These are phyloP conservation scores for Boletus reticuloceps DNA, from an alignment of 768 basidiomycete genomes.

Conservation along the genomic window DNA sequence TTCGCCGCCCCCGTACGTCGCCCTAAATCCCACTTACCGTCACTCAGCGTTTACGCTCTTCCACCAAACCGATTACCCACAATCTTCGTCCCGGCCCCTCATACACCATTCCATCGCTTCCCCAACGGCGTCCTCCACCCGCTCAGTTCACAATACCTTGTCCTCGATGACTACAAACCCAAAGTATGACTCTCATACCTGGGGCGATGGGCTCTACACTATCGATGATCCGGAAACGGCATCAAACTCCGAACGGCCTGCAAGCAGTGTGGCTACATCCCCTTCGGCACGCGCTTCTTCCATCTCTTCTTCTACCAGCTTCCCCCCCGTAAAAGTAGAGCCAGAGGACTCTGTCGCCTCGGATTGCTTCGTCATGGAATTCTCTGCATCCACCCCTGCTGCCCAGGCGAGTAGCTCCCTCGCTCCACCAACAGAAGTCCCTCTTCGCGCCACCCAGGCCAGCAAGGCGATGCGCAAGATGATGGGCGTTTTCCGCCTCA, in stretches of 20 bases:
- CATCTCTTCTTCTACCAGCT: conserved; percentile 28
- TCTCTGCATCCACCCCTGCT: conserved; percentile 27
- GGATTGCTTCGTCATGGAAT: conserved; percentile 37
- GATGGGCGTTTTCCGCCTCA: conserved; percentile 77
- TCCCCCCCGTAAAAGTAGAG: conserved; percentile 31
- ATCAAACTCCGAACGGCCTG: conserved; percentile 35
- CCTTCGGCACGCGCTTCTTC: conserved; percentile 36
- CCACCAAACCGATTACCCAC: conserved; percentile 21
- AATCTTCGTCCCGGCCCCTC: conserved; percentile 19
- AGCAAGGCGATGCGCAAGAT: conserved; percentile 65
- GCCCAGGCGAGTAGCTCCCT: conserved; percentile 37
- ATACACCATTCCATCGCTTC: conserved; percentile 16
- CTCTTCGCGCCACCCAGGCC: conserved; percentile 74
- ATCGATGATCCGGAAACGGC: conserved; percentile 32
- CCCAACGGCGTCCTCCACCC: conserved; percentile 9
- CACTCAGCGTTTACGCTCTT: conserved; percentile 20
- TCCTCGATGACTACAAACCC: conserved; percentile 10
- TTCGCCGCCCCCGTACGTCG: conserved; percentile 23
- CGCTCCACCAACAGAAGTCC: conserved; percentile 62
- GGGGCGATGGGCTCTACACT: conserved; percentile 33
- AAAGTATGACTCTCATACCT: conserved; percentile 27
- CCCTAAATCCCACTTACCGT: conserved; percentile 22
- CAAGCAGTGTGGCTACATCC: conserved; percentile 33
- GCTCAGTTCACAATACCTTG: conserved; percentile 13
- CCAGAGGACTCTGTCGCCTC: conserved; percentile 26